Conservation (phyloP, 2,329 filamentous ascomycete species). For the Colletotrichum sp. region DNA sequence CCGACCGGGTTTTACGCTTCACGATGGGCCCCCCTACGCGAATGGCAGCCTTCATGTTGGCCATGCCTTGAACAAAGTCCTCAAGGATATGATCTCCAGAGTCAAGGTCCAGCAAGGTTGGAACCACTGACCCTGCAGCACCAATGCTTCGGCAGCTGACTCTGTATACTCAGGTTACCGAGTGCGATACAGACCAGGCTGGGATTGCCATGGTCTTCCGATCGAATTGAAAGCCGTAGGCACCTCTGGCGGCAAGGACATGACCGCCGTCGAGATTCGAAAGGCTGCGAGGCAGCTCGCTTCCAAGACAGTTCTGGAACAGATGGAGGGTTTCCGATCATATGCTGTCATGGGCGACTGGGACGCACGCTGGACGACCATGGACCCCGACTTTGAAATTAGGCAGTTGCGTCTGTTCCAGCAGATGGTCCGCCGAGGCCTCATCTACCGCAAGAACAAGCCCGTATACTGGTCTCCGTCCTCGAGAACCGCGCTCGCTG, state of each 20-base stretch:
- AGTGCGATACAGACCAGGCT: slow-evolving; percentile 87
- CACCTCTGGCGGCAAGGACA: slow-evolving; percentile 44
- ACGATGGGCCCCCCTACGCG: slow-evolving; percentile 96
- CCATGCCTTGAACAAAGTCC: slow-evolving; percentile 94
- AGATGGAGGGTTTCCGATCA: slow-evolving; percentile 75
- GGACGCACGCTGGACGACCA: slow-evolving; percentile 78
- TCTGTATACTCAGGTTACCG: slow-evolving; percentile 52
- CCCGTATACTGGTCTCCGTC: slow-evolving; percentile 89
- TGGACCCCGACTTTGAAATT: slow-evolving; percentile 78
- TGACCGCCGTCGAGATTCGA: slow-evolving; percentile 65
- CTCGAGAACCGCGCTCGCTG: slow-evolving; percentile 78
- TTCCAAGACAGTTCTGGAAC: slow-evolving; percentile 69
- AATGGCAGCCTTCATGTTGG: slow-evolving; percentile 92
- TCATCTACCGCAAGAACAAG: slow-evolving; percentile 81
- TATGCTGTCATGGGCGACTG: slow-evolving; percentile 85
- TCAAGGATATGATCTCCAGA: slow-evolving; percentile 92
- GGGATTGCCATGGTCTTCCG: slow-evolving; percentile 97
- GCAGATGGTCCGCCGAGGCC: slow-evolving; percentile 72
- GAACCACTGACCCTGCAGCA: not conserved
- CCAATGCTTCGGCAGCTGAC: not conserved
- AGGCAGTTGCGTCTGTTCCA: slow-evolving; percentile 78
- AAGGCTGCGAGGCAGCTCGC: slow-evolving; percentile 70
- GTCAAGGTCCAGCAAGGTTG: slow-evolving; percentile 76
- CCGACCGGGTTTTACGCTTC: slow-evolving; percentile 75
- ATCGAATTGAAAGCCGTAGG: slow-evolving; percentile 96